Base-by-base conservation (phyloP, 1,284 basidiomycete species). In the Irpex sp. region DNA sequence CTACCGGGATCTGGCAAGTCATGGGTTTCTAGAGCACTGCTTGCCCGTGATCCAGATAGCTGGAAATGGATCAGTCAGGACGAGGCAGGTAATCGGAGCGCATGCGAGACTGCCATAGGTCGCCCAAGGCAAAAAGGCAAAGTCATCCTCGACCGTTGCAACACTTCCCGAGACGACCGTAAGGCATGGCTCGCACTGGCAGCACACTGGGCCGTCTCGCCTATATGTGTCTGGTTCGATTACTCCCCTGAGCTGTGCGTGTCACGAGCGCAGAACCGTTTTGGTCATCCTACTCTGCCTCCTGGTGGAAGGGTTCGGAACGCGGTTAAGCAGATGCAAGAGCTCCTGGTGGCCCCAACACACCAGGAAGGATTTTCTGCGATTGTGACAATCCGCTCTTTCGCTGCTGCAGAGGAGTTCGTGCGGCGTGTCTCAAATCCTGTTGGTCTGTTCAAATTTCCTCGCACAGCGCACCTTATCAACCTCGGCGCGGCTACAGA, bases 1-100 rank as follows among this genome's bases (percentile, higher is more conserved):
- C 77, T 85, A 1, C 84, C 86, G 0, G 86, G 85, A 1, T 82
- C 84, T 1, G 86, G 86, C 46, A 88, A 88, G 71, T 83, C 83
- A 4, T 84, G 80, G 78, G 78, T 87, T 60, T 76, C 81, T 1
- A 75, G 76, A 15, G 76, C 80, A 0, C 68, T 87, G 26, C 63
- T 80, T 5, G 77, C 78, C 8, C 76, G 85, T 21, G 75, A 83
- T 63, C 74, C 77, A 5, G 67, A 64, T 11, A 71, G 72, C 3
- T 83, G 82, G 80, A 72, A 70, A 5, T 72, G 77, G 57, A 79
- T 86, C 35, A 83, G 81, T 7, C 85, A 87, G 69, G 86, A 88
- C 68, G 84, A 86, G 8, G 72, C 78, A 1, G 80, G 83, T 0
- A 83, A 81, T 62, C 73, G 83, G 39, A 70, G 76, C 1, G 68